Evolutionary conservation across 1,284 basidiomycete genomes (phyloP), one percentile per base, ranked within the genome.

Genomic region (Lentinula novae-zelandiae): DNA sequence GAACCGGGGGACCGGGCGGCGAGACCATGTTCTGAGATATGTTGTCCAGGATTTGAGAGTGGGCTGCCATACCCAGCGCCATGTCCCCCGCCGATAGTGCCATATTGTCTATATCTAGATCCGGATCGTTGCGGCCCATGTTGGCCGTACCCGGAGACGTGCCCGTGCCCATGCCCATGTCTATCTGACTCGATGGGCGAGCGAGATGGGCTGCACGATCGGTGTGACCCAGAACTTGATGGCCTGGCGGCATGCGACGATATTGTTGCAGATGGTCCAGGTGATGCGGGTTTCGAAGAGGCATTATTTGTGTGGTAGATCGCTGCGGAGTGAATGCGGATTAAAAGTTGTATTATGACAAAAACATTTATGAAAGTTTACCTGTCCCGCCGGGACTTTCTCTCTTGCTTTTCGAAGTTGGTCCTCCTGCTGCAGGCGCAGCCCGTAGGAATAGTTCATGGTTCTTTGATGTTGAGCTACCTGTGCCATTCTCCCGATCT

Each of bases 361-460:
- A 1, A 46, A 42, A 7, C 20, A 12, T 33, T 10, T 31, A 33
- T 55, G 13, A 17, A 15, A 5, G 20, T 38, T 56, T 40, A 50
- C 57, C 65, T 68, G 64, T 55, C 58, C 60, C 64, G 61, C 60
- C 64, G 65, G 64, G 59, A 64, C 66, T 53, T 62, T 63, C 60
- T 63, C 67, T 63, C 67, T 67, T 53, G 61, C 64, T 64, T 63
- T 69, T 57, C 63, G 67, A 46, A 80, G 62, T 67, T 80, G 78
- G 52, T 73, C 72, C 48, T 76, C 55, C 65, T 81, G 78, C 64
- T 80, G 79, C 27, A 73, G 69, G 44, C 70, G 73, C 68, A 79
- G 73, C 60, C 76, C 78, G 72, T 75, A 75, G 60, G 76, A 74
- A 70, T 81, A 81, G 52, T 72, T 72, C 17, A 58, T 70, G 63